These are phyloP conservation scores for Microbotryum silenes-acaulis DNA, from an alignment of 1,284 basidiomycete genomes.

Conservation along the genomic window DNA sequence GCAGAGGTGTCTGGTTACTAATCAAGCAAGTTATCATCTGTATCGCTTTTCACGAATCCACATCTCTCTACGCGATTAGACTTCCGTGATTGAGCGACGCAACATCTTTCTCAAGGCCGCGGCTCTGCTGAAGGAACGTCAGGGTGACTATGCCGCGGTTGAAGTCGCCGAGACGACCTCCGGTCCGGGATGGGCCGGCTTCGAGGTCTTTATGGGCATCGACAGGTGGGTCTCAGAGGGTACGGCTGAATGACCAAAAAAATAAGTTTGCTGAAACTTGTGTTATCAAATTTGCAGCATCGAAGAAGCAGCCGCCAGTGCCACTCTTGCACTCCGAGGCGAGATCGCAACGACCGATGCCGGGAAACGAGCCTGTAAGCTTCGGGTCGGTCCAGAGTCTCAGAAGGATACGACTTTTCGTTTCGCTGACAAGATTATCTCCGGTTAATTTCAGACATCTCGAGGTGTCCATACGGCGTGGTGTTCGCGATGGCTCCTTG, in stretches of 20 bases:
- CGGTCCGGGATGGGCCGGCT: conserved; percentile 20
- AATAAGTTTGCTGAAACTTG: too few relatives aligned
- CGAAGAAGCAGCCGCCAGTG: too few relatives aligned
- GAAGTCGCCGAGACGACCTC: conserved; percentile 31
- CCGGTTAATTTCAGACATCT: conserved; percentile 8
- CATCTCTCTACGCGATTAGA: neutral
- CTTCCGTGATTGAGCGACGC: conserved; percentile 20
- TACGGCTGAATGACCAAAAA: too few relatives aligned
- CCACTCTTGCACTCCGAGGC: too few relatives aligned
- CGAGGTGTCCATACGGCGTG: conserved; percentile 35
- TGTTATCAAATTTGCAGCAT: too few relatives aligned
- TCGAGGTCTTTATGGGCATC: conserved; percentile 25
- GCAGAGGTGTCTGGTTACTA: neutral
- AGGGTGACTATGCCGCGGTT: conserved; percentile 21
- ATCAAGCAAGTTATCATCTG: neutral
- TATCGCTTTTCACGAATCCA: neutral
- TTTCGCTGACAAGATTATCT: too few relatives aligned
- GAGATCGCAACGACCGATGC: too few relatives aligned
- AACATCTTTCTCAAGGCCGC: conserved; percentile 32
- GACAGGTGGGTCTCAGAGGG: conserved; percentile 17
- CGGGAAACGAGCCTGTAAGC: too few relatives aligned
- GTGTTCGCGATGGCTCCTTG: conserved; percentile 32
- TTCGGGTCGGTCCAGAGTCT: too few relatives aligned
- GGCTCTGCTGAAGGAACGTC: conserved; percentile 22
- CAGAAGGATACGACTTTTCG: too few relatives aligned